Percentiles rank a stretch among this genome's conserved stretches.
These are phyloP conservation scores for Fraxinus pennsylvanica DNA, from an alignment of 257 asterid genomes.

Conservation along the genomic window DNA sequence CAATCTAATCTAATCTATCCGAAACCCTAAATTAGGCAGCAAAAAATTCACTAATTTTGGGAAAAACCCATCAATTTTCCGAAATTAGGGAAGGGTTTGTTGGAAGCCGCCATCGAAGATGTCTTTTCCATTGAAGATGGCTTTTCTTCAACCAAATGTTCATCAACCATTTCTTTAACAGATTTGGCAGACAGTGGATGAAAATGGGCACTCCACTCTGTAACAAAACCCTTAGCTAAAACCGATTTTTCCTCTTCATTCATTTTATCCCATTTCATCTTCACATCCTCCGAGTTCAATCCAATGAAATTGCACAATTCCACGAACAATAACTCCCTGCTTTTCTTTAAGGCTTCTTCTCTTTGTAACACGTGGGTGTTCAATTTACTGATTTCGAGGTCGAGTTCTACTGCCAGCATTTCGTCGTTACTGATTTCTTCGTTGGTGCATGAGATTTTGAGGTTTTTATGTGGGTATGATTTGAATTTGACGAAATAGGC, in stretches of 20 bases:
- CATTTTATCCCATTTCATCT: conserved; percentile 61
- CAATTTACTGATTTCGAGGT: conserved; percentile 41
- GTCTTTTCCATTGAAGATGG: conserved; percentile 7
- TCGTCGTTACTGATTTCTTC: conserved; percentile 41
- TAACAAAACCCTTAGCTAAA: conserved; percentile 55
- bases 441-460: conserved; percentile 48
- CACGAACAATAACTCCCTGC: conserved; percentile 66
- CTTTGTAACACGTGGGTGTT: conserved; percentile 38
- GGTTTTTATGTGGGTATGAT: conserved; percentile 20
- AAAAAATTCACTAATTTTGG: conserved; percentile 11
- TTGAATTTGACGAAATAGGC: conserved; percentile 13
- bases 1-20: too few species aligned
- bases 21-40: too few species aligned
- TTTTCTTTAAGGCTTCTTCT: conserved; percentile 62
- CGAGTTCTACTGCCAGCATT: conserved; percentile 50
- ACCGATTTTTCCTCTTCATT: conserved; percentile 57
- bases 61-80: conserved; percentile 52
- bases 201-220: conserved; percentile 66
- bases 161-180: conserved; percentile 65
- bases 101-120: conserved; percentile 28
- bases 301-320: conserved; percentile 60
- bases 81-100: conserved; percentile 39
- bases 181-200: conserved; percentile 78
- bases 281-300: conserved; percentile 54
- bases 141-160: conserved; percentile 36